Percentiles rank a stretch among this genome's conserved stretches.
Evolutionary conservation across 352 stramenopile genomes (phyloP).

Genomic region (Phytophthora europaea): DNA sequence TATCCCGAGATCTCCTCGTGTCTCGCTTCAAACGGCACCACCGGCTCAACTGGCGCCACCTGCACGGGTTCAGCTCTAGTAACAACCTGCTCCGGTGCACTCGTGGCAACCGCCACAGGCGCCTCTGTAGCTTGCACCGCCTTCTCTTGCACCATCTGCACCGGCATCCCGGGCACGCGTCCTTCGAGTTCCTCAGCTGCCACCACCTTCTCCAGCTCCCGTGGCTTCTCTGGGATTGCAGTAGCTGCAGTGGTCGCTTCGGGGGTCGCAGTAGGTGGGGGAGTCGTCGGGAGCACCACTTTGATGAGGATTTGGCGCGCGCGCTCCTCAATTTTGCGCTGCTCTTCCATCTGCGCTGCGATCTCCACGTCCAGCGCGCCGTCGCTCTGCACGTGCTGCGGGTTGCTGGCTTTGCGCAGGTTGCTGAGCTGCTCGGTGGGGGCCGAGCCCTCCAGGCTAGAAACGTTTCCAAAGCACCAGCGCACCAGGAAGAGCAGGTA

Average conservation of each 20-base stretch:
- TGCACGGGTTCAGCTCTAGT: constrained; percentile 6
- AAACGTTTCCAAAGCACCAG: constrained; percentile 32
- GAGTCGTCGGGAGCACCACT: constrained; percentile 31
- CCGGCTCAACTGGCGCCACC: not conserved
- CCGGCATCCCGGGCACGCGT: constrained; percentile 30
- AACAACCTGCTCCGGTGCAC: constrained; percentile 1
- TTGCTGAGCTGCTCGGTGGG: constrained; percentile 44
- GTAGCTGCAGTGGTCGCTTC: constrained; percentile 4
- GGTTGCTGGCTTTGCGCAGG: constrained; percentile 36
- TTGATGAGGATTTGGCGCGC: constrained; percentile 38
- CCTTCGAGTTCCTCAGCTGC: constrained; percentile 25
- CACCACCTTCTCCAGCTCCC: constrained; percentile 14
- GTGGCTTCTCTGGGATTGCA: constrained; percentile 10
- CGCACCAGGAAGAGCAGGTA: constrained; percentile 42
- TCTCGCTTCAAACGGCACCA: constrained; percentile 41
- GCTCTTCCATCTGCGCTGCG: constrained; percentile 26
- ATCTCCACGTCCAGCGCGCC: constrained; percentile 32
- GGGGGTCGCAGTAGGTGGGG: constrained; percentile 10
- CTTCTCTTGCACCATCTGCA: constrained; percentile 16
- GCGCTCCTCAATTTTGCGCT: constrained; percentile 26
- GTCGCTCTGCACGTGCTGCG: constrained; percentile 18
- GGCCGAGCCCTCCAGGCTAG: constrained; percentile 19
- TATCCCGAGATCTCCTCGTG: constrained; percentile 63
- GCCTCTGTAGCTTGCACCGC: constrained; percentile 13
- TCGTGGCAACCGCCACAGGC: not conserved